These are phyloP conservation scores for Margaritispora aquatica DNA, from an alignment of 495 filamentous ascomycete species.

Conservation along the genomic window DNA sequence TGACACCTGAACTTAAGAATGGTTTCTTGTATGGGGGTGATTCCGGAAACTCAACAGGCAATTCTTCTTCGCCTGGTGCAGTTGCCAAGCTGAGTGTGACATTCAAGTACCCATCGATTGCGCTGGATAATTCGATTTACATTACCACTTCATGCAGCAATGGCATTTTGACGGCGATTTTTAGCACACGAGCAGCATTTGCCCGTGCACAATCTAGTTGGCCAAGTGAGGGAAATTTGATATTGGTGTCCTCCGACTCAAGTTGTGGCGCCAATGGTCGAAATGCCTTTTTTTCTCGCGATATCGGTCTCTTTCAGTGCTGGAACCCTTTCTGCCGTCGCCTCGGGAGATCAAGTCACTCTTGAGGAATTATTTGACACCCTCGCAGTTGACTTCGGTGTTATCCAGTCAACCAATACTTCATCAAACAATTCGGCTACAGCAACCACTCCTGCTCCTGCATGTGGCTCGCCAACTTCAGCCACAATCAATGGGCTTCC, in stretches of 20 bases:
- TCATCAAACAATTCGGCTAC: not conserved
- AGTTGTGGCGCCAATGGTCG: constrained; percentile 13
- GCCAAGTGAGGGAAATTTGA: not conserved
- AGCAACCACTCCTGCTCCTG: too few species aligned
- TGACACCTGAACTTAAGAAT: not conserved
- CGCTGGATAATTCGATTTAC: constrained; percentile 15
- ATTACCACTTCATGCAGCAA: constrained; percentile 5
- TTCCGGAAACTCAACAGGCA: not conserved
- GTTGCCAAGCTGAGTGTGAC: constrained; percentile 5
- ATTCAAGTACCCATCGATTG: constrained; percentile 12
- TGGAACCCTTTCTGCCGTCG: not conserved
- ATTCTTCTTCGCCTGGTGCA: not conserved
- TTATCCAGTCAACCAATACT: not conserved
- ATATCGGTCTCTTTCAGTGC: constrained; percentile 7
- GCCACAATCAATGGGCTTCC: constrained; percentile 15
- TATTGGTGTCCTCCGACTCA: constrained; percentile 12
- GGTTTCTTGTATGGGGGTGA: not conserved
- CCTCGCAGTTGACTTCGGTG: constrained; percentile 14
- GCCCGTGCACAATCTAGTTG: constrained; percentile 1
- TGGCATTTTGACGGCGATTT: constrained; percentile 5
- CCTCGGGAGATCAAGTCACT: constrained; percentile 3
- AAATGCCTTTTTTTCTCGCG: constrained; percentile 18
- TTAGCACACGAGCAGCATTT: constrained; percentile 1
- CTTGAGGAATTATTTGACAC: constrained; percentile 12
- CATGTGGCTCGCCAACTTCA: not conserved